These are phyloP conservation scores for Trifolium dubium DNA, from an alignment of 306 rosid species.

Conservation along the genomic window DNA sequence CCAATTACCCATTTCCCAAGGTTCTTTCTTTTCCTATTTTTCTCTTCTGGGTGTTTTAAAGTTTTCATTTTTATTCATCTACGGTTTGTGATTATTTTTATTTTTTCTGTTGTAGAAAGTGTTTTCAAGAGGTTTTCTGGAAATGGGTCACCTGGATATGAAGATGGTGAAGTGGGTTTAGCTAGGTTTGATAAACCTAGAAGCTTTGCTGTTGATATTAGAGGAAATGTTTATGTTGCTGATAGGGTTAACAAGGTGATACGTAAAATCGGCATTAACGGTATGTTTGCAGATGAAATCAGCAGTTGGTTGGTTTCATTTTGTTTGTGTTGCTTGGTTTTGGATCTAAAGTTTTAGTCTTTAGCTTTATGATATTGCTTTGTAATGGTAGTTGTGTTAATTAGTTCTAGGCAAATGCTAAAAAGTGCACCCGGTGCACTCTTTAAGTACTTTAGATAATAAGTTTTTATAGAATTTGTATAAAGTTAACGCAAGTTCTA, in stretches of 20 bases:
- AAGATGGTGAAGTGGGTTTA: constrained; percentile 58
- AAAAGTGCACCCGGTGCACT: no score
- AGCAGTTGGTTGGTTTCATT: not conserved
- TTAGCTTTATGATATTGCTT: not conserved
- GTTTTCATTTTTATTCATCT: constrained; percentile 7
- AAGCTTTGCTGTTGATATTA: constrained; percentile 66
- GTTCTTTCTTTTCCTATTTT: constrained; percentile 36
- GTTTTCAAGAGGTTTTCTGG: constrained; percentile 54
- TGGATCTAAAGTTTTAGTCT: not conserved
- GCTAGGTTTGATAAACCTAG: constrained; percentile 56
- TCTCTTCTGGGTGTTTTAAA: not conserved
- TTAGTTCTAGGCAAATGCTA: no score
- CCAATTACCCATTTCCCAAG: constrained; percentile 55
- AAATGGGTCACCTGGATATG: constrained; percentile 50
- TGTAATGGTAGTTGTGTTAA: not conserved
- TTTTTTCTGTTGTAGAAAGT: constrained; percentile 48
- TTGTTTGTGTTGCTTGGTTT: constrained; percentile 16
- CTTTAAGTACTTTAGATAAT: no score
- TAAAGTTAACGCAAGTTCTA: no score
- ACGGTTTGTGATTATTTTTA: not conserved
- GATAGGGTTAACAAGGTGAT: constrained; percentile 55
- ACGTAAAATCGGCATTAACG: constrained; percentile 60
- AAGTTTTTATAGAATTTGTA: no score
- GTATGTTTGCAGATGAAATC: constrained; percentile 40
- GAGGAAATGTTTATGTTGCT: constrained; percentile 75